These are phyloP conservation scores for Ceratobasidium sp. DNA, from an alignment of 1,284 basidiomycete species.

Conservation along the genomic window DNA sequence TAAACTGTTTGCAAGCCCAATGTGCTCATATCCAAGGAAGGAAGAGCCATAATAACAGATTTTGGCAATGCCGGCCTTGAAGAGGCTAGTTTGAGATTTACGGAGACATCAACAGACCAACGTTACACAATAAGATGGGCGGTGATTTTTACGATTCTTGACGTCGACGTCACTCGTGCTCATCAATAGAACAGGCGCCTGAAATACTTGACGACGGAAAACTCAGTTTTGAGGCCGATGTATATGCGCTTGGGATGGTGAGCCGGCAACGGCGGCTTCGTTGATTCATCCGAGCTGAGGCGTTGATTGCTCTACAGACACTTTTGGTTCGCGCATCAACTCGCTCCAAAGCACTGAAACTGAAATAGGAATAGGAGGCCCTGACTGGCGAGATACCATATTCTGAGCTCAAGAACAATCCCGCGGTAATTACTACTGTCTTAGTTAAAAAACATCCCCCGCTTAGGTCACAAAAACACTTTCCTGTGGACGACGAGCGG, in stretches of 20 bases:
- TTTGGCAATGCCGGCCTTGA: background rate
- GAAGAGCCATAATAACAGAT: background rate
- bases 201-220: conserved; percentile 3
- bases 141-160: too few species aligned
- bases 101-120: background rate
- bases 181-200: conserved; percentile 22
- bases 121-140: background rate
- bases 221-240: conserved; percentile 2
- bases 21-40: conserved; percentile 7
- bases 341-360: too few species aligned
- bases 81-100: background rate
- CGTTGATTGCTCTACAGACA: background rate
- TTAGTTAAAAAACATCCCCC: background rate
- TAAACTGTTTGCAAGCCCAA: background rate
- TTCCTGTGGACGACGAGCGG: background rate
- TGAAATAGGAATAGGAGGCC: background rate
- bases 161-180: too few species aligned
- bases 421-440: background rate
- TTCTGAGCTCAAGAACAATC: background rate
- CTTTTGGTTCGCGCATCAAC: background rate
- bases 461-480: background rate
- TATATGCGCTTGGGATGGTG: conserved; percentile 31
- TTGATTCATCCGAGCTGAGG: background rate
- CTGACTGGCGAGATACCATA: background rate
- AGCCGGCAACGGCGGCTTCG: background rate